A percentile compares a stretch with the other conserved stretches of the same genome.
Evolutionary conservation across 306 rosid species (phyloP).

Genomic region (Medicago ruthenica): DNA sequence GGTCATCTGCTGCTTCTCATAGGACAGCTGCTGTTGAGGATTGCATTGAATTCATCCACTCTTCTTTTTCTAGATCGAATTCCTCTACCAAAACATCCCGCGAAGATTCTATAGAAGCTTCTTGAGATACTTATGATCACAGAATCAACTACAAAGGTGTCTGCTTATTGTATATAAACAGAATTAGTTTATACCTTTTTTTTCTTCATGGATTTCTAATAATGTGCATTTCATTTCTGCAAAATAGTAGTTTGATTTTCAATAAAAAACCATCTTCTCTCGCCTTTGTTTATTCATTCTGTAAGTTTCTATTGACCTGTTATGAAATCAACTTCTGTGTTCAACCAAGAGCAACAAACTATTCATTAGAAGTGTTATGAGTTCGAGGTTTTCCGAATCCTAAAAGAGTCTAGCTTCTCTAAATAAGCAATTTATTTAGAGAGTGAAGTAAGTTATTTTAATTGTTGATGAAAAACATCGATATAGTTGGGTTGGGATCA

Average conservation of each 20-base stretch:
- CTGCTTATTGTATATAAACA: slow-evolving; percentile 28
- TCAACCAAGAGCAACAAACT: neutral
- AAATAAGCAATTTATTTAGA: neutral
- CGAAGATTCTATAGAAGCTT: slow-evolving; percentile 29
- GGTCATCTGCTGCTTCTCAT: slow-evolving; percentile 55
- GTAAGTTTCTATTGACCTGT: slow-evolving; percentile 1
- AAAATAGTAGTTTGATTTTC: neutral
- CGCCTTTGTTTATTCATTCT: neutral
- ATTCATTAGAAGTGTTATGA: neutral
- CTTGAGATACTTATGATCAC: slow-evolving; percentile 25
- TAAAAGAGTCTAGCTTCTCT: neutral
- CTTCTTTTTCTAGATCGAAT: slow-evolving; percentile 71
- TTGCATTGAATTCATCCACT: slow-evolving; percentile 85
- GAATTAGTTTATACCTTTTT: slow-evolving; percentile 21
- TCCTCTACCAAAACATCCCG: slow-evolving; percentile 47
- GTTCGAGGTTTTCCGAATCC: neutral
- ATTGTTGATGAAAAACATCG: neutral
- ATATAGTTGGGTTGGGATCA: too few species aligned
- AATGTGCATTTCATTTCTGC: slow-evolving; percentile 12
- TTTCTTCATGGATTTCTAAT: slow-evolving; percentile 26
- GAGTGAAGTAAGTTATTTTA: neutral
- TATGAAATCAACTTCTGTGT: neutral
- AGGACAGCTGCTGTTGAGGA: slow-evolving; percentile 83
- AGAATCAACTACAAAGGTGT: slow-evolving; percentile 9
- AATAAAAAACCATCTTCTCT: neutral